Conservation (phyloP, 345 rosid species). For the Populus euphratica region DNA sequence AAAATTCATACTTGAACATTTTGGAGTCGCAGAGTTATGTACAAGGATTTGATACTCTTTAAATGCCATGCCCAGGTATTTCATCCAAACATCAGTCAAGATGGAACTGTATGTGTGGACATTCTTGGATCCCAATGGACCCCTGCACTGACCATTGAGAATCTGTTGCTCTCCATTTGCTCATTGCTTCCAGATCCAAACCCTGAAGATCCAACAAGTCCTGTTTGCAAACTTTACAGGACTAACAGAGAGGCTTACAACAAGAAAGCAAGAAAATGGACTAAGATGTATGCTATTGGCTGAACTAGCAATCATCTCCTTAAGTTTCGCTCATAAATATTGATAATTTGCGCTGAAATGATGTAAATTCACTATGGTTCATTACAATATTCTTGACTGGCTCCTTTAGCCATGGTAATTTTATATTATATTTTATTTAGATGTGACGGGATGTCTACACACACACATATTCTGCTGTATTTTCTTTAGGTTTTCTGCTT, state of each 20-base stretch:
- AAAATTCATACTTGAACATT: too few species aligned
- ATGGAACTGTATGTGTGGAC: conserved; percentile 11
- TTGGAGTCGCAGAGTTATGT: too few species aligned
- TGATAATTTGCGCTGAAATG: too few species aligned
- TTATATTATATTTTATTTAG: too few species aligned
- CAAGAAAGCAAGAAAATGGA: conserved; percentile 13
- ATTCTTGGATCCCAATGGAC: neutral
- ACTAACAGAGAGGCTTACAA: conserved; percentile 2
- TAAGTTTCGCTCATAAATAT: too few species aligned
- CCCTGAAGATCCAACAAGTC: neutral
- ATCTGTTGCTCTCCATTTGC: conserved; percentile 13
- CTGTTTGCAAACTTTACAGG: neutral
- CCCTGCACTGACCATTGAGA: conserved; percentile 6
- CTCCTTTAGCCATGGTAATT: too few species aligned
- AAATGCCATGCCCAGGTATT: neutral
- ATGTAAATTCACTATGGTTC: too few species aligned
- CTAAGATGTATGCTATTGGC: conserved; percentile 4
- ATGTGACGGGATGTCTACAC: too few species aligned
- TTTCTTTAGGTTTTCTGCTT: too few species aligned
- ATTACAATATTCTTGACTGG: too few species aligned
- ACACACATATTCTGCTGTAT: too few species aligned
- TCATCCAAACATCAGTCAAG: conserved; percentile 14
- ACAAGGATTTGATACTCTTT: too few species aligned
- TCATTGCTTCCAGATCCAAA: conserved; percentile 12
- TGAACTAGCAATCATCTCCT: neutral